Conservation (phyloP, 805 yeast species). For the Zygosaccharomyces bisporus region DNA sequence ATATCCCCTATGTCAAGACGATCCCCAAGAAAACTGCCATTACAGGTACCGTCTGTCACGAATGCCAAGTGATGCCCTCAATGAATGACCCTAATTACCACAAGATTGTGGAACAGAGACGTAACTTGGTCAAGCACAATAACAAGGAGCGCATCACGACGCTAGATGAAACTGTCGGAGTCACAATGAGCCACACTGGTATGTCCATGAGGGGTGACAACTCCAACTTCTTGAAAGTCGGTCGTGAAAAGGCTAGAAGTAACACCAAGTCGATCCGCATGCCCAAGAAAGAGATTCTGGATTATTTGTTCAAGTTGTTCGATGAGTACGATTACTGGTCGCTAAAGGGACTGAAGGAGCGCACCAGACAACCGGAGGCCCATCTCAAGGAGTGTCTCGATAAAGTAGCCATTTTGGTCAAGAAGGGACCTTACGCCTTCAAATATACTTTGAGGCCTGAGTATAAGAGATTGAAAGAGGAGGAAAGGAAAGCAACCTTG, state of each 20-base stretch:
- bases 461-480: constrained; percentile 73
- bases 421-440: constrained; percentile 93
- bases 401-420: constrained; percentile 80
- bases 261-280: constrained; percentile 77
- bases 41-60: constrained; percentile 86
- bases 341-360: constrained; percentile 86
- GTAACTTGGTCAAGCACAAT: constrained; percentile 45
- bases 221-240: constrained; percentile 59
- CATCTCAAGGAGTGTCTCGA: constrained; percentile 89
- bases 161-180: constrained; percentile 79
- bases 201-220: constrained; percentile 73
- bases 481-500: constrained; percentile 64
- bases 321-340: constrained; percentile 97
- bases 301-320: constrained; percentile 79
- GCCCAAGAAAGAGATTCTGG: constrained; percentile 89
- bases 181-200: constrained; percentile 80
- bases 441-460: constrained; percentile 89
- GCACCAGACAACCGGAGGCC: constrained; percentile 93
- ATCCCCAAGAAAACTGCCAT: constrained; percentile 85
- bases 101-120: constrained; percentile 56
- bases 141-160: constrained; percentile 62
- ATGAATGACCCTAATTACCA: constrained; percentile 66
- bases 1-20: constrained; percentile 78
- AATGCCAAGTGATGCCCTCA: constrained; percentile 83
- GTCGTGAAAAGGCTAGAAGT: constrained; percentile 47